These are phyloP conservation scores for Trichoderma guizhouense DNA, from an alignment of 2,329 filamentous ascomycete genomes.

Conservation along the genomic window DNA sequence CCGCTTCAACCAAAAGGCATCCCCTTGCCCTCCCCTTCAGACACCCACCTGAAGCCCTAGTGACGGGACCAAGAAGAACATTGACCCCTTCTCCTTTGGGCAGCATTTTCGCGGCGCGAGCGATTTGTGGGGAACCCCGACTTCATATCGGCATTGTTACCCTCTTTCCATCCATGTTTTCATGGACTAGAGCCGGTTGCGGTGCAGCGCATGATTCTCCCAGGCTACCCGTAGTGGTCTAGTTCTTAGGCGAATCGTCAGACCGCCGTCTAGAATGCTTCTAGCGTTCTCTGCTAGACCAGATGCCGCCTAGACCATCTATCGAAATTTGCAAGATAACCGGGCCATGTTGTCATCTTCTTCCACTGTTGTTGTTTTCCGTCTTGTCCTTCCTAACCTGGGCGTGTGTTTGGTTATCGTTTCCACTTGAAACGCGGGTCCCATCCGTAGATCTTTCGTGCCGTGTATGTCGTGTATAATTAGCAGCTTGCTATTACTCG, in stretches of 20 bases:
- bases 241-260: slow-evolving; percentile 1
- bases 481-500: background rate
- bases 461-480: background rate
- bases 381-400: background rate
- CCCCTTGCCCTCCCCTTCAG: background rate
- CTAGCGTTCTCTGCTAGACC: background rate
- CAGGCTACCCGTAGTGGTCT: background rate
- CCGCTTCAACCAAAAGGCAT: background rate
- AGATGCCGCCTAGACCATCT: background rate
- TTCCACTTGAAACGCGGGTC: background rate
- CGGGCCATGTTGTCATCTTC: slow-evolving; percentile 12
- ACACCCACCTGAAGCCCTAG: slow-evolving; percentile 8
- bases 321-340: slow-evolving; percentile 6
- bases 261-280: slow-evolving; percentile 15
- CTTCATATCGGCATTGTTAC: slow-evolving; percentile 6
- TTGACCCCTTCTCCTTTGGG: background rate
- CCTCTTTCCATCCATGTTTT: background rate
- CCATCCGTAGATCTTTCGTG: background rate
- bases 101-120: background rate
- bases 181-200: background rate
- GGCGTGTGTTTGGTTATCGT: background rate
- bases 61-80: background rate
- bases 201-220: background rate
- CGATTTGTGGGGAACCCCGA: background rate
- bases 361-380: background rate